Evolutionary conservation across 2,329 filamentous ascomycete genomes (phyloP).

Genomic region (Alternaria sp.): DNA sequence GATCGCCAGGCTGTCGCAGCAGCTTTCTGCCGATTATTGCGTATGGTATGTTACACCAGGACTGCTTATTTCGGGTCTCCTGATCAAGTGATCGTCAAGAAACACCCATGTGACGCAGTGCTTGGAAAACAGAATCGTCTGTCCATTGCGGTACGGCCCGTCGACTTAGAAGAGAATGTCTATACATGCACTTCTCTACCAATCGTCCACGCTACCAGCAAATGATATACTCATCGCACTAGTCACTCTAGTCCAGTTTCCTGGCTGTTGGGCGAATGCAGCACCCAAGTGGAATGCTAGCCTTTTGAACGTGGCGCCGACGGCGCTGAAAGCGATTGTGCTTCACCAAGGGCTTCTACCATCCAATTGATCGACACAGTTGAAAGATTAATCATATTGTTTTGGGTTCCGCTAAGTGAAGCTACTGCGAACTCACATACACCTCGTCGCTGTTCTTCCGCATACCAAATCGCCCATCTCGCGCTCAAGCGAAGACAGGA

Average conservation of each 20-base stretch:
- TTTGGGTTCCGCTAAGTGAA: neutral
- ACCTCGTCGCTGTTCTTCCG: conserved; percentile 7
- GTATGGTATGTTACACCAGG: conserved; percentile 41
- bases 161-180: conserved; percentile 22
- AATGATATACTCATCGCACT: conserved; percentile 3
- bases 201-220: neutral
- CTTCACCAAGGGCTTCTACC: neutral
- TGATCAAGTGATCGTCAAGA: conserved; percentile 33
- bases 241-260: conserved; percentile 14
- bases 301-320: neutral
- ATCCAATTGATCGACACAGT: neutral
- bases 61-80: conserved; percentile 36
- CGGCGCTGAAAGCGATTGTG: conserved; percentile 4
- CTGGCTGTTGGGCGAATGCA: conserved; percentile 22
- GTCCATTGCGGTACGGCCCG: conserved; percentile 43
- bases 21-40: conserved; percentile 29
- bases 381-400: neutral
- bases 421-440: conserved; percentile 6
- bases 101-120: conserved; percentile 40
- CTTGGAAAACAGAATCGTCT: conserved; percentile 34
- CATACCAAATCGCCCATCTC: neutral
- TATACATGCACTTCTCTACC: conserved; percentile 5
- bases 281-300: conserved; percentile 15
- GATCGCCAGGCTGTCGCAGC: conserved; percentile 28
- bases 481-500: conserved; percentile 5